A percentile compares a stretch with the other conserved stretches of the same genome.
These are phyloP conservation scores for Blastocrithidia nonstop DNA, from an alignment of 208 protist genomes.

Conservation along the genomic window DNA sequence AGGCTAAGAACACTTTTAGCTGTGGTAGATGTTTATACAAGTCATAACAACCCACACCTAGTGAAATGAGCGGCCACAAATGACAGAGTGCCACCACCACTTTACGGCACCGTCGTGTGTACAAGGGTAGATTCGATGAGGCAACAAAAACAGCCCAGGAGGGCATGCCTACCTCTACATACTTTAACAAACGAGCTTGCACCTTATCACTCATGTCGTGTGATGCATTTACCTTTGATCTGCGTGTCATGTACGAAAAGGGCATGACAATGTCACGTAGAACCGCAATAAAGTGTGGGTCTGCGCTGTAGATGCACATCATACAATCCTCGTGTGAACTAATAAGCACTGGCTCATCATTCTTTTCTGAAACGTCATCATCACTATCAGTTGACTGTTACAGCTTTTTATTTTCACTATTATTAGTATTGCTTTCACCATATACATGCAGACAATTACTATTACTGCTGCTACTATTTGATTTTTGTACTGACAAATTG, in stretches of 20 bases:
- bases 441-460: no score
- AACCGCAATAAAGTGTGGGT: constrained; percentile 56
- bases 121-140: no score
- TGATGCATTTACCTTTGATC: constrained; percentile 33
- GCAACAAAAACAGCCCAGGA: constrained; percentile 51
- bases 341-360: constrained; percentile 11
- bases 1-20: constrained; percentile 41
- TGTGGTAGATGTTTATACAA: constrained; percentile 69
- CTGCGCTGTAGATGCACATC: constrained; percentile 49
- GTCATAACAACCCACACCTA: constrained; percentile 63
- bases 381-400: no score
- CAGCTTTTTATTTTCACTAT: no score
- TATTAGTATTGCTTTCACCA: no score
- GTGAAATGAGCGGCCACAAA: constrained; percentile 55
- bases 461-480: no score
- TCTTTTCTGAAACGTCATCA: no score
- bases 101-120: no score
- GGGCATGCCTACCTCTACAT: constrained; percentile 71
- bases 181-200: constrained; percentile 47
- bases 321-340: constrained; percentile 42
- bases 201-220: constrained; percentile 30
- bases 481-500: no score
- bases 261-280: constrained; percentile 60
- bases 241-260: no score
- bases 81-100: constrained; percentile 43